Conservation (phyloP, 202 grass and related monocot species). For the Bolboschoenoplectus hybrid region DNA sequence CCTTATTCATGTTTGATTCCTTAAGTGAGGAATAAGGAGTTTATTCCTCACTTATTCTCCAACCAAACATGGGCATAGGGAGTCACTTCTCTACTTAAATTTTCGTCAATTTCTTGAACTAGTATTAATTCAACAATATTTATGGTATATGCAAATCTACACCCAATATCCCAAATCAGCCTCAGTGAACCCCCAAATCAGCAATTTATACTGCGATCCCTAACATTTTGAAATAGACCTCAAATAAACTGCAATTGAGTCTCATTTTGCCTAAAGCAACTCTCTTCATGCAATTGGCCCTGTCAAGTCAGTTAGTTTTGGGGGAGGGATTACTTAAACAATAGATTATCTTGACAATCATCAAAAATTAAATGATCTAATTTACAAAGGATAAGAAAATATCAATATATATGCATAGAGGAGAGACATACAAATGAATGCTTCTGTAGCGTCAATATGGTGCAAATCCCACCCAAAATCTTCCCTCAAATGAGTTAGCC, state of each 20-base stretch:
- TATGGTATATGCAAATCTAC: background rate
- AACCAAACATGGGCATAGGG: too few relatives aligned
- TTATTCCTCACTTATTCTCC: too few relatives aligned
- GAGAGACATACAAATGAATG: constrained; percentile 61
- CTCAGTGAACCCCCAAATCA: background rate
- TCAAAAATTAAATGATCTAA: background rate
- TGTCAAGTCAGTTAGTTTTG: background rate
- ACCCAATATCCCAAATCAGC: constrained; percentile 2
- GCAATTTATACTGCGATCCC: background rate
- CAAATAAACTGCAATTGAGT: background rate
- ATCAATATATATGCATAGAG: background rate
- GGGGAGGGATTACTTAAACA: background rate
- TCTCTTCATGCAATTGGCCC: background rate
- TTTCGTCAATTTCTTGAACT: constrained; percentile 13
- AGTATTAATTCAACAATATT: background rate
- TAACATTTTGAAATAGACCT: background rate
- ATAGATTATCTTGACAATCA: background rate
- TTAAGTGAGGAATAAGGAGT: too few relatives aligned
- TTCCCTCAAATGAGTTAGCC: constrained; percentile 60
- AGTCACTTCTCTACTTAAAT: background rate
- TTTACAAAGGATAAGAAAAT: background rate
- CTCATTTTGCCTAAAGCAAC: background rate
- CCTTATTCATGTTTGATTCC: too few relatives aligned
- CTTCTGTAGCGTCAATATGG: constrained; percentile 70
- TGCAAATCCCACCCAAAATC: constrained; percentile 87